Percentiles rank a stretch among this genome's conserved stretches.
Evolutionary conservation across 2,329 filamentous ascomycete genomes (phyloP).

Genomic region (Chaetoscypha palmicola): DNA sequence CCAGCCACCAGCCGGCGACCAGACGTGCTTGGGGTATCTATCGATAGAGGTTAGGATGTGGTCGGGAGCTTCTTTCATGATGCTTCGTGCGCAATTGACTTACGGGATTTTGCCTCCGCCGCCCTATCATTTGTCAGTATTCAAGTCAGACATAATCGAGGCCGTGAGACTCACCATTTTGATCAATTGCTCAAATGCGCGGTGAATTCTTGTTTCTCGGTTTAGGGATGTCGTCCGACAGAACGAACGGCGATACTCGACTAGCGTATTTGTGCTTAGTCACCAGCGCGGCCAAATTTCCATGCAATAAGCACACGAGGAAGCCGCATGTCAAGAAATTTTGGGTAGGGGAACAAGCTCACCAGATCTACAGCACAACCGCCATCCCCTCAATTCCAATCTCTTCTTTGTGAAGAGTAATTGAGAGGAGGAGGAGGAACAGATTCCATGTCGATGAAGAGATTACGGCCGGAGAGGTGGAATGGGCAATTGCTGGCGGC

Average conservation of each 20-base stretch:
- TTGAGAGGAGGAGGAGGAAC: constrained; percentile 18
- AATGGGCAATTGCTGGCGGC: constrained; percentile 52
- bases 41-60: constrained; percentile 18
- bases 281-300: neutral
- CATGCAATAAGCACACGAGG: neutral
- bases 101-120: constrained; percentile 75
- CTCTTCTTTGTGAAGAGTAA: no score
- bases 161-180: constrained; percentile 49
- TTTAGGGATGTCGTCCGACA: constrained; percentile 13
- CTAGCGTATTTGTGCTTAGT: constrained; percentile 16
- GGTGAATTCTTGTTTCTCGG: neutral
- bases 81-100: constrained; percentile 27
- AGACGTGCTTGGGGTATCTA: constrained; percentile 98
- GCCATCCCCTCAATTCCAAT: constrained; percentile 10
- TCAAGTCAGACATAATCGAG: constrained; percentile 1
- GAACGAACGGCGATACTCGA: constrained; percentile 9
- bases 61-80: constrained; percentile 13
- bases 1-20: constrained; percentile 97
- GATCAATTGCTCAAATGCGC: constrained; percentile 30
- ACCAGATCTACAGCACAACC: constrained; percentile 14
- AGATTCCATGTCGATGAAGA: constrained; percentile 43
- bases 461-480: constrained; percentile 53
- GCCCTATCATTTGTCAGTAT: constrained; percentile 50
- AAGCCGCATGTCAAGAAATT: constrained; percentile 15
- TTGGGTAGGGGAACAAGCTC: constrained; percentile 13